These are phyloP conservation scores for Paradendryphiella salina DNA, from an alignment of 2,329 filamentous ascomycete species.

Conservation along the genomic window DNA sequence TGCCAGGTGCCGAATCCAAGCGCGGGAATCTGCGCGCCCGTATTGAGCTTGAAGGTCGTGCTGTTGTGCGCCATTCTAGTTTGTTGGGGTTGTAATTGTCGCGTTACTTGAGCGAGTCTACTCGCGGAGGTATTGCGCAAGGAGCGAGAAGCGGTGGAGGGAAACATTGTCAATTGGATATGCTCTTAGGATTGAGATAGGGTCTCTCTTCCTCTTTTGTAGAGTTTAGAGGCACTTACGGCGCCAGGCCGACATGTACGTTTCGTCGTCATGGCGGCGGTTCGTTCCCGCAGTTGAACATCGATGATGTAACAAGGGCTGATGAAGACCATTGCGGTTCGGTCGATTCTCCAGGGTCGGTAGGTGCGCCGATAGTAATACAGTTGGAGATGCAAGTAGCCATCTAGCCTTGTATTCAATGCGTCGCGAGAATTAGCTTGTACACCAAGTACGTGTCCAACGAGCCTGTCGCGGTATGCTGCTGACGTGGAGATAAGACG, in stretches of 20 bases:
- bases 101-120: constrained; percentile 23
- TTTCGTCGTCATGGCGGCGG: constrained; percentile 3
- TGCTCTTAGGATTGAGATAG: not conserved
- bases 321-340: not conserved
- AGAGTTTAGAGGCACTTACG: not conserved
- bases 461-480: too few relatives aligned
- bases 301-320: constrained; percentile 5
- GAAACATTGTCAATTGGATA: constrained; percentile 14
- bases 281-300: not conserved
- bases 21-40: constrained; percentile 74
- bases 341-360: not conserved
- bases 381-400: too few relatives aligned
- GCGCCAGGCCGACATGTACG: not conserved
- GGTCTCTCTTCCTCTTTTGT: too few relatives aligned
- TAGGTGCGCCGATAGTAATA: not conserved
- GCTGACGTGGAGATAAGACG: too few relatives aligned
- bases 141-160: constrained; percentile 19
- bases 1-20: constrained; percentile 61
- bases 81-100: constrained; percentile 21
- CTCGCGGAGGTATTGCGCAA: constrained; percentile 14
- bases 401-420: too few relatives aligned
- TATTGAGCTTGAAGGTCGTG: constrained; percentile 59
- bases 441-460: not conserved
- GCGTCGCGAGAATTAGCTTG: too few relatives aligned
- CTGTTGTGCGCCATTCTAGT: constrained; percentile 41